Evolutionary conservation across 495 filamentous ascomycete species (phyloP).

Genomic region (Penicillium desertorum): DNA sequence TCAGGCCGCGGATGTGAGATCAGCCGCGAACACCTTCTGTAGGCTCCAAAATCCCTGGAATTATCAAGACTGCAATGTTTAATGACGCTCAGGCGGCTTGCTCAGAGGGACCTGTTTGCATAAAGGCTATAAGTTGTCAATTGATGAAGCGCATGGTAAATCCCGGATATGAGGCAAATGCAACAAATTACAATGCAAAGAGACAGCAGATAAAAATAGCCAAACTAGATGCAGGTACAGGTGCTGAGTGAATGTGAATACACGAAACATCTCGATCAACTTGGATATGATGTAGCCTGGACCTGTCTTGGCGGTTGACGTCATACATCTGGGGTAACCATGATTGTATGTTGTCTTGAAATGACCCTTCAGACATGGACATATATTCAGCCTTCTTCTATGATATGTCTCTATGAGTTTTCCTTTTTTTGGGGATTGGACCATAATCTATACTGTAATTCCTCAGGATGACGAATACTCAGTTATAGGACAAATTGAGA

Average conservation of each 20-base stretch:
- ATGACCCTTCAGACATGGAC: too few relatives aligned
- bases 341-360: neutral
- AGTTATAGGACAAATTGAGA: neutral
- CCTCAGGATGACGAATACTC: neutral
- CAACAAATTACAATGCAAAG: neutral
- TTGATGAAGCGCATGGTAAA: neutral
- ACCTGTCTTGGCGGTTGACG: slow-evolving; percentile 9
- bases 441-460: neutral
- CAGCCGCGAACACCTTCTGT: too few relatives aligned
- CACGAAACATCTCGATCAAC: neutral
- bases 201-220: neutral
- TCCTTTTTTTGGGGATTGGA: neutral
- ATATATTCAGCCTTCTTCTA: neutral
- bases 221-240: neutral
- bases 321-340: slow-evolving; percentile 7
- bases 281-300: neutral
- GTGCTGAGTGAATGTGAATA: neutral
- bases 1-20: neutral
- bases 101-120: neutral
- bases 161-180: neutral
- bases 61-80: neutral
- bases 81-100: neutral
- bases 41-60: neutral
- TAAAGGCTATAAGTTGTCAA: neutral
- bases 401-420: too few relatives aligned